Conservation (phyloP, 75 land plant genomes). For the Pinus albicaulis region DNA sequence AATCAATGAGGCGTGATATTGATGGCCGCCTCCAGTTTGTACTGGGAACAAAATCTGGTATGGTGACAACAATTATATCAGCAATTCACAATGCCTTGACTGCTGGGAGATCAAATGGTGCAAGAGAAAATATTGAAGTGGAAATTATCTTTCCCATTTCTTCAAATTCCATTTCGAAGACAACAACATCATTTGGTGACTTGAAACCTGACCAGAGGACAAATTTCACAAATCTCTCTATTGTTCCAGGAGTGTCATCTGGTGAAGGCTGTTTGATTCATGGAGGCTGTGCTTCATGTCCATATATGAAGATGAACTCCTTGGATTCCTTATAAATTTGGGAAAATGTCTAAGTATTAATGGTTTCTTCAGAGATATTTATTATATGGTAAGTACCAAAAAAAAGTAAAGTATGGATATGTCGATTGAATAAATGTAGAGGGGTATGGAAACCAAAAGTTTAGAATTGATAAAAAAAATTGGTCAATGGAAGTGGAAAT, state of each 20-base stretch:
- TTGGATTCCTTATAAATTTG: conserved; percentile 59
- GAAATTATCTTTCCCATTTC: conserved; percentile 98
- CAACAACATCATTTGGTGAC: conserved; percentile 28
- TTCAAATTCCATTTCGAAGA: conserved; percentile 69
- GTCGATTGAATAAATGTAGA: too few species aligned
- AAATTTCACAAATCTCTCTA: conserved; percentile 45
- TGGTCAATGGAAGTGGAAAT: too few species aligned
- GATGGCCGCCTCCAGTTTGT: conserved; percentile 93
- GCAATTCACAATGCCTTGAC: conserved; percentile 57
- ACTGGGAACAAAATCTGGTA: conserved; percentile 95
- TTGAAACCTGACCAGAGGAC: conserved; percentile 14
- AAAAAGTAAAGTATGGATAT: too few species aligned
- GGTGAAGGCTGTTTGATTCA: conserved; percentile 97
- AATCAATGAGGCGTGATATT: conserved; percentile 67
- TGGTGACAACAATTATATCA: conserved; percentile 94
- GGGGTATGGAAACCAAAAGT: too few species aligned
- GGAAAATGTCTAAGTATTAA: too few species aligned
- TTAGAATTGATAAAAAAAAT: too few species aligned
- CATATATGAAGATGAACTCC: conserved; percentile 99
- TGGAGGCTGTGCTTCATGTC: conserved; percentile 99
- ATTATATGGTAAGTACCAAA: too few species aligned
- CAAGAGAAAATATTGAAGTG: conserved; percentile 46
- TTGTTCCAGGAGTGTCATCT: conserved; percentile 91
- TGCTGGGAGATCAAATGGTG: conserved; percentile 17
- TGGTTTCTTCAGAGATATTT: too few species aligned